Conservation (phyloP, 495 filamentous ascomycete species). For the Penicillium silybi region DNA sequence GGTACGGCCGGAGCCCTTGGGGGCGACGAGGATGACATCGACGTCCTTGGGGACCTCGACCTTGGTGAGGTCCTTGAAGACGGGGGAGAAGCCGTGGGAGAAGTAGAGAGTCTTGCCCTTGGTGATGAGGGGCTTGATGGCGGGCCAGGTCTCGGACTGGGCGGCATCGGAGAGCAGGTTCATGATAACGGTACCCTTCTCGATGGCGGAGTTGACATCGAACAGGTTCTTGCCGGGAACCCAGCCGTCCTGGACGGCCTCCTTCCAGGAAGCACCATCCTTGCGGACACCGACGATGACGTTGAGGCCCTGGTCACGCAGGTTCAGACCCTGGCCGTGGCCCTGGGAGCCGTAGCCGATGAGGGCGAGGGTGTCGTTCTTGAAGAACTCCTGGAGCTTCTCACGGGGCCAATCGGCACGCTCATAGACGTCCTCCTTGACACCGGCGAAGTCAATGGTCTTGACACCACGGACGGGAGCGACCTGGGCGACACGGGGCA, state of each 20-base stretch:
- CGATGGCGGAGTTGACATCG: slow-evolving; percentile 92
- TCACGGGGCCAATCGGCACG: slow-evolving; percentile 97
- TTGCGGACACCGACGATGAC: slow-evolving; percentile 98
- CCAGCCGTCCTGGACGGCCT: slow-evolving; percentile 96
- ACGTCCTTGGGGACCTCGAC: slow-evolving; percentile 93
- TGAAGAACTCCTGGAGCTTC: slow-evolving; percentile 99
- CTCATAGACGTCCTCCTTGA: slow-evolving; percentile 92
- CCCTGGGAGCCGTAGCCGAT: slow-evolving; percentile 99
- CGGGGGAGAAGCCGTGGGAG: slow-evolving; percentile 99
- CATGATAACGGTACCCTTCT: slow-evolving; percentile 93
- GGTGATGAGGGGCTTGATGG: slow-evolving; percentile 94
- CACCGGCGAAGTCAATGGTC: slow-evolving; percentile 81
- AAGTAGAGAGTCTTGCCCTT: slow-evolving; percentile 99
- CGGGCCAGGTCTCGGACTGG: slow-evolving; percentile 96
- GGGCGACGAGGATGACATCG: slow-evolving; percentile 98
- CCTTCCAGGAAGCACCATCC: slow-evolving; percentile 96
- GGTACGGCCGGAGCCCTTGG: slow-evolving; percentile 97
- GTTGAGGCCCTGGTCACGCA: slow-evolving; percentile 97
- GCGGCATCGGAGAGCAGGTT: slow-evolving; percentile 97
- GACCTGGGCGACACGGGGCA: slow-evolving; percentile 47
- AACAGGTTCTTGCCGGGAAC: slow-evolving; percentile 97
- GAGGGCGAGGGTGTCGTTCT: slow-evolving; percentile 97
- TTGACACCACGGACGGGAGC: slow-evolving; percentile 49
- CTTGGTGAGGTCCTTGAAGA: slow-evolving; percentile 99
- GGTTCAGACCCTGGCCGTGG: slow-evolving; percentile 97